Percentiles rank a stretch among this genome's conserved stretches.
Conservation (phyloP, 1,139 yeast genomes). For the Saccharomyces hybrid region DNA sequence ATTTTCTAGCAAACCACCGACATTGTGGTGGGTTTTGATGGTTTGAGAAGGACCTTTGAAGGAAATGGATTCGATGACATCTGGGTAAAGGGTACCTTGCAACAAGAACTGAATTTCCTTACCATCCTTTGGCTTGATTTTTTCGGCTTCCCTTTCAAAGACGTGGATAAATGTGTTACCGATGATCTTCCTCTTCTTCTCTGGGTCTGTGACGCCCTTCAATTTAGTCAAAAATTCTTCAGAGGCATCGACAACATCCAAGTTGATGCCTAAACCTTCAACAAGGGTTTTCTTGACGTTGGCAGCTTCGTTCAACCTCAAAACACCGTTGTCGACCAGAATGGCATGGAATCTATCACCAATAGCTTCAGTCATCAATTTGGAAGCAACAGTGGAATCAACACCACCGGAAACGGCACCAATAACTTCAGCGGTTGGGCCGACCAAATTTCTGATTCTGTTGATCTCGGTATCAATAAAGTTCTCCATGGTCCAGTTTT, state of each 20-base stretch:
- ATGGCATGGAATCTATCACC: slow-evolving; percentile 99
- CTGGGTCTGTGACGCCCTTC: slow-evolving; percentile 96
- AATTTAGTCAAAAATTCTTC: slow-evolving; percentile 81
- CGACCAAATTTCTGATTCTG: slow-evolving; percentile 83
- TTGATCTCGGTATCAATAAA: slow-evolving; percentile 94
- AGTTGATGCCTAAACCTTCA: slow-evolving; percentile 88
- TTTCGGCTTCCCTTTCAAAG: slow-evolving; percentile 76
- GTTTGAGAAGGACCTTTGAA: slow-evolving; percentile 99
- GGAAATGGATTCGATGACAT: slow-evolving; percentile 95
- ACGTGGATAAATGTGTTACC: slow-evolving; percentile 98
- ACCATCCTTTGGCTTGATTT: slow-evolving; percentile 83
- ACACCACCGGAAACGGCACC: slow-evolving; percentile 99
- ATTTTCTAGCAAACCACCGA: slow-evolving; percentile 94
- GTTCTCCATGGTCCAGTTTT: slow-evolving; percentile 98
- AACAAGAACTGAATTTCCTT: slow-evolving; percentile 85
- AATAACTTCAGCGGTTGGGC: slow-evolving; percentile 96
- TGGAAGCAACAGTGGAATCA: slow-evolving; percentile 98
- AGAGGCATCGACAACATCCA: slow-evolving; percentile 90
- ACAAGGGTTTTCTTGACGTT: slow-evolving; percentile 82
- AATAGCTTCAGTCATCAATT: slow-evolving; percentile 95
- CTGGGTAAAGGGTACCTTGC: slow-evolving; percentile 98
- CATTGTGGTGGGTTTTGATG: slow-evolving; percentile 98
- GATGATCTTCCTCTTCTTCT: slow-evolving; percentile 96
- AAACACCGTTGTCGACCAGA: slow-evolving; percentile 94
- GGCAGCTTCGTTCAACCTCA: slow-evolving; percentile 90